These are phyloP conservation scores for Skeletonema tropicum DNA, from an alignment of 108 stramenopile species.

Conservation along the genomic window DNA sequence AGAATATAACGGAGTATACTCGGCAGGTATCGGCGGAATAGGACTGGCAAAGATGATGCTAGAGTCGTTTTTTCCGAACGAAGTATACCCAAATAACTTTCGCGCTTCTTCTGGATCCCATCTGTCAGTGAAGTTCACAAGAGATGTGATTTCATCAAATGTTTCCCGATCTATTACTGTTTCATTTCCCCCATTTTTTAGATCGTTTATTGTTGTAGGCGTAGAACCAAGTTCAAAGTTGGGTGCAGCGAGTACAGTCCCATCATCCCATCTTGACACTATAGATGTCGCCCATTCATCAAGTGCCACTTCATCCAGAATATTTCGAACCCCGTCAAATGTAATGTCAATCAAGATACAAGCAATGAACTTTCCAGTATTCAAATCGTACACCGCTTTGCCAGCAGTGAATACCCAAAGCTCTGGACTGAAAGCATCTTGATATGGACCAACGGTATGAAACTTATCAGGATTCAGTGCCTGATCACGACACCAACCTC, in stretches of 20 bases:
- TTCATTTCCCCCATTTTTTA: too few relatives aligned
- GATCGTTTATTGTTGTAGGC: constrained; percentile 22
- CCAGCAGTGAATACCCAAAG: constrained; percentile 50
- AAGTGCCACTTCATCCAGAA: constrained; percentile 31
- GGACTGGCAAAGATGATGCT: constrained; percentile 22
- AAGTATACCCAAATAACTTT: not conserved
- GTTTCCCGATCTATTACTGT: too few relatives aligned
- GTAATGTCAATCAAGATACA: constrained; percentile 52
- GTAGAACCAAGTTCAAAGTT: constrained; percentile 6
- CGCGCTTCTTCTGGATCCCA: constrained; percentile 30
- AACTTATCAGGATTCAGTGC: constrained; percentile 39
- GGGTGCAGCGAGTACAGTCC: constrained; percentile 24
- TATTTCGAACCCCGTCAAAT: constrained; percentile 20
- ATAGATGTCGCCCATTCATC: constrained; percentile 24
- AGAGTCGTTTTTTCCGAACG: constrained; percentile 13
- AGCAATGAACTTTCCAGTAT: constrained; percentile 50
- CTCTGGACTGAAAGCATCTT: constrained; percentile 16
- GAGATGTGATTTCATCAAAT: constrained; percentile 21
- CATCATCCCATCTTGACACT: constrained; percentile 46
- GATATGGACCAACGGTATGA: constrained; percentile 45
- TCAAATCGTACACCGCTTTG: constrained; percentile 43
- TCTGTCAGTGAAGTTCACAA: constrained; percentile 11
- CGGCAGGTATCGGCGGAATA: constrained; percentile 41
- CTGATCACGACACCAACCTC: constrained; percentile 62
- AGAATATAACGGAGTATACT: constrained; percentile 36